Evolutionary conservation across 139 green algal species (phyloP), one percentile per base, ranked within the genome.

Genomic region (Picochlorum sp.): DNA sequence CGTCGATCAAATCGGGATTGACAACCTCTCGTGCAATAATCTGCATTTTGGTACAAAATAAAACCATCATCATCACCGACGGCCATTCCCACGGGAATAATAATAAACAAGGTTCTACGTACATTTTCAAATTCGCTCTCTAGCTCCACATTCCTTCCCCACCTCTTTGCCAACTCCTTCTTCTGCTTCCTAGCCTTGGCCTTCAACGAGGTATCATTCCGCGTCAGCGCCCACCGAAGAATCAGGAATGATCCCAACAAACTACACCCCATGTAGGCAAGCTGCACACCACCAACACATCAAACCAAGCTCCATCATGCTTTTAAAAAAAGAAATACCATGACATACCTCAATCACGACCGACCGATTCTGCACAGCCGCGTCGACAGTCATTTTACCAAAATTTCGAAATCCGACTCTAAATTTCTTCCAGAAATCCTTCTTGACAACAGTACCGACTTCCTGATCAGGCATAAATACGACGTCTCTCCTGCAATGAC

Each of bases 11-110:
- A 21, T 63, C 62, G 0, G 90, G 90, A 75, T 96, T 95, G 52
- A 94, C 69, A 9, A 96, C 88, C 28, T 89, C 81, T n/a, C 68
- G 60, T 0, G 87, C 85, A 34, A 95, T 80, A 15, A 92, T 66
- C 79, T 94, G 77, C 47, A 54, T 21, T 20, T 30, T 30, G 28
- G 4, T 6, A 4, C 0, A 30, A 30, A 30, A 7, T 1, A 3
- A 30, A 30, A 5, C 2, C 24, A 30, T 5, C 28, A 30, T 30
- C 28, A 30, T 30, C 26, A 30, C 6, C 26, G 26, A 6, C 26
- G 0, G 26, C 28, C 28, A 30, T 30, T 41, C 18, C 37, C n/a
- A 49, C 18, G 1, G 55, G 57, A 26, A 54, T 8, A 45, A 2
- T n/a, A 4, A 28, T 28, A 28, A 18, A 21, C 41, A 64, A 49